Evolutionary conservation across 148 eudicot genomes (phyloP).

Genomic region (Dianthus caryophyllus): DNA sequence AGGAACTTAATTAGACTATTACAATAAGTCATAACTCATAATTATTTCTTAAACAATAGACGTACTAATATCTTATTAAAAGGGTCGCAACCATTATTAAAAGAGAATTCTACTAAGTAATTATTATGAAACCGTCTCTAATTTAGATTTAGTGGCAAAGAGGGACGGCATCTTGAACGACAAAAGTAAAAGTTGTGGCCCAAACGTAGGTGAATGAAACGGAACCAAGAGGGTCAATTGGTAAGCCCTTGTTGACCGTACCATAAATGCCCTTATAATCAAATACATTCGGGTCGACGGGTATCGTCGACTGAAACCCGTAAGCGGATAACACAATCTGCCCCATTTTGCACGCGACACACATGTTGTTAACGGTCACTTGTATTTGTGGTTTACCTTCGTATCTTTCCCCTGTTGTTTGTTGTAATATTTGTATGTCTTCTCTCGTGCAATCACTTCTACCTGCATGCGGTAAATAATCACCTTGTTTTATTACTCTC

Average conservation of each 20-base stretch:
- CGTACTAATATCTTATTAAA: too few species aligned
- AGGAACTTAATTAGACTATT: too few species aligned
- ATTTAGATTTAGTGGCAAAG: too few species aligned
- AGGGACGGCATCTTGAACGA: too few species aligned
- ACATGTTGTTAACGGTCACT: background rate
- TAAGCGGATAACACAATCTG: constrained; percentile 7
- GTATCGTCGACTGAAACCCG: background rate
- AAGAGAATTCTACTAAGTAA: too few species aligned
- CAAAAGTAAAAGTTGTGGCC: background rate
- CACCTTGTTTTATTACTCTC: too few species aligned
- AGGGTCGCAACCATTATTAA: too few species aligned
- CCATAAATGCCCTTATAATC: background rate
- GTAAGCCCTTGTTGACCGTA: background rate
- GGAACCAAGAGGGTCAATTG: background rate
- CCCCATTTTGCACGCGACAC: background rate
- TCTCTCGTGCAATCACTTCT: background rate
- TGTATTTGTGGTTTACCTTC: background rate
- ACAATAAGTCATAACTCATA: too few species aligned
- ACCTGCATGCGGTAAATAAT: too few species aligned
- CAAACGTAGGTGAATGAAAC: background rate
- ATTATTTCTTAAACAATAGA: too few species aligned
- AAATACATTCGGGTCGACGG: background rate
- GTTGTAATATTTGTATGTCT: background rate
- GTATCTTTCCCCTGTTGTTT: background rate
- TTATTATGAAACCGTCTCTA: too few species aligned